Base-by-base conservation (phyloP, 2,329 filamentous ascomycete species). In the Cordyceps pruinosa region DNA sequence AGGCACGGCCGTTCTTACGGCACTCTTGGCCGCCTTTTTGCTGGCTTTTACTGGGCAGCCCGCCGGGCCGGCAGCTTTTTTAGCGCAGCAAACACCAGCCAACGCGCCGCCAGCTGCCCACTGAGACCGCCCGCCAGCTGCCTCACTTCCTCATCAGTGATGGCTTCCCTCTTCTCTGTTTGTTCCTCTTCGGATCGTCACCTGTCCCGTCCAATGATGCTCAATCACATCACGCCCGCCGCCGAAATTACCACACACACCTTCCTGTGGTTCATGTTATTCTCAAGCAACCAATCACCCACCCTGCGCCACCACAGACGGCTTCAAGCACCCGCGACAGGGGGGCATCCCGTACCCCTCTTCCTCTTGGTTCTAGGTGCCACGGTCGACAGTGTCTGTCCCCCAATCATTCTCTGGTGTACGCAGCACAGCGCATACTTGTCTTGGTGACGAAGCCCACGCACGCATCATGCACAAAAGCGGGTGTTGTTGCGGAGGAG, bases 191-290 rank as follows among this genome's bases (percentile, higher is more conserved):
- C 39, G n/a, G 32, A 7, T 35, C n/a, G n/a, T n/a, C n/a, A n/a
- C n/a, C 10, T 25, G 15, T 41, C 25, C 35, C 48, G 19, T 44
- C 21, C 30, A 35, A 35, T 45, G 30, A 42, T 45, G 23, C 32
- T 39, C 32, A 17, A 47, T 46, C 32, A 55, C 41, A 26, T 46
- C 42, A 35, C 34, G 32, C 37, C 50, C 39, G 37, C 26, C 41
- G n/a, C 32, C 41, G n/a, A 55, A 47, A 55, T 55, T 55, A 32
- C 52, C 21, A n/a, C 42, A 13, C 42, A 45, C 41, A 28, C 21
- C 34, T 56, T 45, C 19, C 13, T 34, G 41, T 21, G 37, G 37
- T 41, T 25, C 39, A 13, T 19, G 9, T 23, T n/a, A 32, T 13
- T 8, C 25, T 25, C 23, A 37, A 34, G 19, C 17, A 34, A 34